Evolutionary conservation across 2,329 filamentous ascomycete genomes (phyloP).

Genomic region (Phialemoniopsis sp.): DNA sequence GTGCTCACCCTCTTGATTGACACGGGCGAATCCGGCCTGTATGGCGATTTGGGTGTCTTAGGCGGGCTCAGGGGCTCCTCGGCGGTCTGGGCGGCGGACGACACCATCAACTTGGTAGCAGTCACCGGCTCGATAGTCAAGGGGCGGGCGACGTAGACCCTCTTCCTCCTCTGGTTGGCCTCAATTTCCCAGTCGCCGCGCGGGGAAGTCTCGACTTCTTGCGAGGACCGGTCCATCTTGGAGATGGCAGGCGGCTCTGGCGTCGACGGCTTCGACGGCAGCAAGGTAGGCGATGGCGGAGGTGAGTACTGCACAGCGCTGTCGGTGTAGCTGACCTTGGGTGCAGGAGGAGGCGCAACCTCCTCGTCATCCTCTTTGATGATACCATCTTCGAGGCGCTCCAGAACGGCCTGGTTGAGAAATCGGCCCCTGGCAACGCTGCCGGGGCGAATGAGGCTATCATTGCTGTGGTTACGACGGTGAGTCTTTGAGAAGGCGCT

Average conservation of each 20-base stretch:
- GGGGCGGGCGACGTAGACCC: conserved; percentile 52
- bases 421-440: conserved; percentile 51
- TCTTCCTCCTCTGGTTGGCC: conserved; percentile 70
- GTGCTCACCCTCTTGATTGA: no score
- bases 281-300: conserved; percentile 64
- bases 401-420: conserved; percentile 50
- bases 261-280: conserved; percentile 31
- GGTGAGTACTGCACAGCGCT: conserved; percentile 81
- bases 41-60: conserved; percentile 55
- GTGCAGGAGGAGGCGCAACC: conserved; percentile 13
- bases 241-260: conserved; percentile 34
- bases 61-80: conserved; percentile 62
- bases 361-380: conserved; percentile 44
- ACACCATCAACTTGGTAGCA: conserved; percentile 52
- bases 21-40: no score
- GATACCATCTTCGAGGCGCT: conserved; percentile 48
- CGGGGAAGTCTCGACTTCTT: conserved; percentile 37
- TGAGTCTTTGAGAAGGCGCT: conserved; percentile 47
- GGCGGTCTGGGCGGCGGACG: conserved; percentile 58
- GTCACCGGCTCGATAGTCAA: conserved; percentile 41
- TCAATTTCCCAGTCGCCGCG: conserved; percentile 57
- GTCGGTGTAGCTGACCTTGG: conserved; percentile 61
- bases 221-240: conserved; percentile 30
- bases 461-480: conserved; percentile 52
- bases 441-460: conserved; percentile 51